Conservation (phyloP, 1,139 yeast genomes). For the Debaryomyces subglobosus region DNA sequence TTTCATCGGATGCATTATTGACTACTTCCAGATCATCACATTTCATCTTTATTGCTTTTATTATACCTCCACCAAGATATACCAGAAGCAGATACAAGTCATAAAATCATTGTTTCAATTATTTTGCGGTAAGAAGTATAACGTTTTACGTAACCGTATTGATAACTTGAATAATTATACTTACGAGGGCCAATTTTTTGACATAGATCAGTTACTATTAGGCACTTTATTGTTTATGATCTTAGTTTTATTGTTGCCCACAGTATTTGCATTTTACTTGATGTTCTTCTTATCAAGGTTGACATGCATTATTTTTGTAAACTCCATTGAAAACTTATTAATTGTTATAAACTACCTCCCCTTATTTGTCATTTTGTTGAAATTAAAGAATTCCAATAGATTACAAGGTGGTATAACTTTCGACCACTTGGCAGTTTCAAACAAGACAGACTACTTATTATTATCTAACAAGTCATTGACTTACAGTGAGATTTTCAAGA, state of each 20-base stretch:
- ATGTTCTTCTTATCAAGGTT: conserved; percentile 69
- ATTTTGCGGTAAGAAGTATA: conserved; percentile 88
- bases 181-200: conserved; percentile 58
- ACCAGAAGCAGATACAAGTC: conserved; percentile 70
- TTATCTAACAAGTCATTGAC: conserved; percentile 45
- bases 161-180: conserved; percentile 59
- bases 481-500: conserved; percentile 39
- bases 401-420: conserved; percentile 86
- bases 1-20: conserved; percentile 66
- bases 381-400: conserved; percentile 79
- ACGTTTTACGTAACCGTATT: conserved; percentile 79
- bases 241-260: conserved; percentile 77
- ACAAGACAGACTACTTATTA: conserved; percentile 28
- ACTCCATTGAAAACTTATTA: conserved; percentile 61
- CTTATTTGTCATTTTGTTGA: conserved; percentile 73
- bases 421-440: conserved; percentile 21
- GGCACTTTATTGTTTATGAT: conserved; percentile 90
- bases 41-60: conserved; percentile 79
- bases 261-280: conserved; percentile 81
- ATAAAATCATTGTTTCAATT: conserved; percentile 77
- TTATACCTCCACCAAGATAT: conserved; percentile 76
- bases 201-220: conserved; percentile 80
- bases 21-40: conserved; percentile 62
- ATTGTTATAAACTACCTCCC: conserved; percentile 84
- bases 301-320: conserved; percentile 50